Conservation (phyloP, 176 grass and related monocot genomes). For the Bonia amplexicaulis region DNA sequence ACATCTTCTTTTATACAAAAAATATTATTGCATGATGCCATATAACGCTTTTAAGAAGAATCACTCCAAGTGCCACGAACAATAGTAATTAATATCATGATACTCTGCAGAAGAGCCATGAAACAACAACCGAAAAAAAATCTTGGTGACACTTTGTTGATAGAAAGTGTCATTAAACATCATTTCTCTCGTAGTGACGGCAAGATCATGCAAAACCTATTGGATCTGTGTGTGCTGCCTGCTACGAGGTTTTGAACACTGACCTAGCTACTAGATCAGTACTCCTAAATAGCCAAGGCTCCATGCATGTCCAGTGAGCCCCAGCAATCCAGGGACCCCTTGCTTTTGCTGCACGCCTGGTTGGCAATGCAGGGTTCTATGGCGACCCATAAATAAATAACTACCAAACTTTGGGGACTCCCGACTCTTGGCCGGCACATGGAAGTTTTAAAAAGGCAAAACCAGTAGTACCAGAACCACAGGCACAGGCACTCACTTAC, state of each 20-base stretch:
- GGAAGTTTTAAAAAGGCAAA: background rate
- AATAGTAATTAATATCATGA: no score
- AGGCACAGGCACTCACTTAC: background rate
- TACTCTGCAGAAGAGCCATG: no score
- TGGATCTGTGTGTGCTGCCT: background rate
- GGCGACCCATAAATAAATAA: background rate
- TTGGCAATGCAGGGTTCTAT: constrained; percentile 12
- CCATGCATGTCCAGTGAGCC: background rate
- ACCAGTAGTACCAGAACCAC: background rate
- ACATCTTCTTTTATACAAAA: no score
- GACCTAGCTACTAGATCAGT: background rate
- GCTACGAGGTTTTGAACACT: background rate
- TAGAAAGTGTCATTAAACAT: no score
- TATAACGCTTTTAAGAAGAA: no score
- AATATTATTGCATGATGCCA: no score
- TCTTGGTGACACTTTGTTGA: no score
- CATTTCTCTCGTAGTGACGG: no score
- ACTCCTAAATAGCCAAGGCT: background rate
- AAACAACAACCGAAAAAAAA: no score
- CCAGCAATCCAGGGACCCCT: background rate
- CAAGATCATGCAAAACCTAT: background rate
- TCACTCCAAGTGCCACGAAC: no score
- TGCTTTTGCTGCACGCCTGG: constrained; percentile 25
- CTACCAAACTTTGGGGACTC: constrained; percentile 22
- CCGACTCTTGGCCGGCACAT: background rate